Conservation (phyloP, 2,329 filamentous ascomycete species). For the Colletotrichum somersetense region DNA sequence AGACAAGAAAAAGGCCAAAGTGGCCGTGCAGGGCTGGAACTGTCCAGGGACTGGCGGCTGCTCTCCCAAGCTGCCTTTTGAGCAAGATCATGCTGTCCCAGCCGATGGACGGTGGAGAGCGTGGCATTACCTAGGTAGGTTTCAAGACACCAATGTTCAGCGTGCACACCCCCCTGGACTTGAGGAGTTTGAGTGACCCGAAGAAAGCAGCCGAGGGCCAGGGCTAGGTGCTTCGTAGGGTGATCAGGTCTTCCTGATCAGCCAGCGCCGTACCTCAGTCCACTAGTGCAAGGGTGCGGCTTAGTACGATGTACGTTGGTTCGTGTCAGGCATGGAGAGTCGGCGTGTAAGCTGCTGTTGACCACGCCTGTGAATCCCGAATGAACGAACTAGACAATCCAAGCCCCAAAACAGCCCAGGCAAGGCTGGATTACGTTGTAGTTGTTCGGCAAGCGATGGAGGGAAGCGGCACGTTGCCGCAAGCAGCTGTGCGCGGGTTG, state of each 20-base stretch:
- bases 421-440: no score
- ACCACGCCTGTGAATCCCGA: not conserved
- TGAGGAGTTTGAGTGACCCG: not conserved
- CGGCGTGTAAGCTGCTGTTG: slow-evolving; percentile 1
- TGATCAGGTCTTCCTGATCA: slow-evolving; percentile 10
- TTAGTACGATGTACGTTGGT: not conserved
- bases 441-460: not conserved
- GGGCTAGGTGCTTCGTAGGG: not conserved
- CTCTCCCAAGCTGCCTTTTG: not conserved
- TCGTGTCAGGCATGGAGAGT: slow-evolving; percentile 1
- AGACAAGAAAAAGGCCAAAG: not conserved
- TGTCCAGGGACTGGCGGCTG: not conserved
- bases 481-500: not conserved
- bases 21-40: slow-evolving; percentile 18
- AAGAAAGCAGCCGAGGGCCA: not conserved
- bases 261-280: slow-evolving; percentile 2
- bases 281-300: slow-evolving; percentile 5
- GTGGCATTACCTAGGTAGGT: slow-evolving; percentile 13
- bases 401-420: not conserved
- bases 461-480: slow-evolving; percentile 18
- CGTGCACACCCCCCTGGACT: not conserved
- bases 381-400: not conserved
- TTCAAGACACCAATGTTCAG: slow-evolving; percentile 14
- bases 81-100: slow-evolving; percentile 17
- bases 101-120: not conserved